phyloP scores from a whole-genome alignment of 306 rosid species.

The Acacia melanoxylon region DNA sequence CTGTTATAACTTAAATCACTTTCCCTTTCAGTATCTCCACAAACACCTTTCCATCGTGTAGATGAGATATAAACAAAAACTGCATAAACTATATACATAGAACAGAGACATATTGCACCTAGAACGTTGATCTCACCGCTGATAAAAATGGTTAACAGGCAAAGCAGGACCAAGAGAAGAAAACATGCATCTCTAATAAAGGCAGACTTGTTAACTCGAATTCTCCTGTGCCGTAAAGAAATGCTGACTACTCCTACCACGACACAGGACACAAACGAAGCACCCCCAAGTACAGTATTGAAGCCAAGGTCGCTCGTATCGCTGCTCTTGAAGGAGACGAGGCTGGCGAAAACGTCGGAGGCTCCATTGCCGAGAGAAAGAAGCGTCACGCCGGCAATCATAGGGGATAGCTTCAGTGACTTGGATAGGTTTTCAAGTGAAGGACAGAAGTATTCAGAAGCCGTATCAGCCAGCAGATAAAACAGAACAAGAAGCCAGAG shows the following conservation, averaged over 20 bases:
- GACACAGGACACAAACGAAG: slow-evolving; percentile 56
- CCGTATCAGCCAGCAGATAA: slow-evolving; percentile 52
- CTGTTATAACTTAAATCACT: slow-evolving; percentile 3
- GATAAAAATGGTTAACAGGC: slow-evolving; percentile 34
- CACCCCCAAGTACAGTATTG: slow-evolving; percentile 52
- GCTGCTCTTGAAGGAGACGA: slow-evolving; percentile 48
- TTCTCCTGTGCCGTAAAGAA: slow-evolving; percentile 22
- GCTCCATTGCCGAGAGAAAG: slow-evolving; percentile 64
- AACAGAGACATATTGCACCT: slow-evolving; percentile 43
- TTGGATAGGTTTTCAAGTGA: slow-evolving; percentile 53
- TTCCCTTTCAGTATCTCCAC: slow-evolving; percentile 30
- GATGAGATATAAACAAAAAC: slow-evolving; percentile 41
- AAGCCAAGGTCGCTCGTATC: slow-evolving; percentile 42
- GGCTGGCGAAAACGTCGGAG: slow-evolving; percentile 47
- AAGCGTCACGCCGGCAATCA: slow-evolving; percentile 64
- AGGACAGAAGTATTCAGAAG: slow-evolving; percentile 60
- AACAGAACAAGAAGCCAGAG: slow-evolving; percentile 57
- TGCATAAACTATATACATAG: slow-evolving; percentile 52
- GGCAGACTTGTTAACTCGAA: slow-evolving; percentile 40
- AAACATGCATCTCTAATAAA: slow-evolving; percentile 52
- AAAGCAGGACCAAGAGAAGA: slow-evolving; percentile 46
- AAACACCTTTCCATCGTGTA: slow-evolving; percentile 27
- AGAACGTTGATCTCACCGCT: slow-evolving; percentile 41
- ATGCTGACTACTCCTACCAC: slow-evolving; percentile 55
- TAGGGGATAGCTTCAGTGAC: slow-evolving; percentile 49